Evolutionary conservation across 2,329 filamentous ascomycete species (phyloP).

Genomic region (Fusarium chlamydosporum): DNA sequence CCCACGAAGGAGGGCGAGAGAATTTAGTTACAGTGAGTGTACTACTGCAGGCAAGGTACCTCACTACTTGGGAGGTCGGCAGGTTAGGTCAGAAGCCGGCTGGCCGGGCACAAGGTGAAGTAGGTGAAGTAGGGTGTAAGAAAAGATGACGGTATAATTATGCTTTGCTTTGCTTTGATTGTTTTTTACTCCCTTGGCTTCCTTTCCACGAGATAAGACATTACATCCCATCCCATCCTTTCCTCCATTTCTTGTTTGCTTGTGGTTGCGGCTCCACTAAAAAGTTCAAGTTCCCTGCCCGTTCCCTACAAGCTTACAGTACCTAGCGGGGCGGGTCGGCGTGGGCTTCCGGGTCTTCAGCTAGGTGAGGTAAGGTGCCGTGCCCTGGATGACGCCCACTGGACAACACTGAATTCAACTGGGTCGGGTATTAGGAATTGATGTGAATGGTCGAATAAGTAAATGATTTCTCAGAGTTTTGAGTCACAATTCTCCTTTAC

Average conservation of each 20-base stretch:
- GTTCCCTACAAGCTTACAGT: constrained; percentile 4
- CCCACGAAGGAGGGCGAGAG: constrained; percentile 42
- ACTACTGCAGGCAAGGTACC: background rate
- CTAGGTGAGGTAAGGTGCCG: constrained; percentile 27
- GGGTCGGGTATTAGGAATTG: constrained; percentile 6
- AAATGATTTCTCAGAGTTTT: constrained; percentile 13
- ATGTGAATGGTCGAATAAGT: constrained; percentile 30
- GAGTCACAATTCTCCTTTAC: background rate
- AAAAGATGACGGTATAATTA: constrained; percentile 25
- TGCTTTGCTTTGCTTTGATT: constrained; percentile 15
- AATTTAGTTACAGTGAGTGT: constrained; percentile 32
- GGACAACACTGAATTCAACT: constrained; percentile 7
- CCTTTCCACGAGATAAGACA: constrained; percentile 36
- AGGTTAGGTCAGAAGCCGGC: constrained; percentile 17
- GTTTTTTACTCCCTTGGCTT: constrained; percentile 26
- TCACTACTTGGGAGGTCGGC: constrained; percentile 2
- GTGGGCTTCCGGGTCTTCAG: constrained; percentile 38
- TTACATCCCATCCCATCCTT: constrained; percentile 1
- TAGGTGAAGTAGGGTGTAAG: constrained; percentile 20
- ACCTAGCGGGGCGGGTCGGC: constrained; percentile 44
- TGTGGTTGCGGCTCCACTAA: constrained; percentile 38
- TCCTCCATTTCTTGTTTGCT: constrained; percentile 39
- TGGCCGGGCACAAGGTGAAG: constrained; percentile 36
- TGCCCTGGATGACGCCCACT: constrained; percentile 45
- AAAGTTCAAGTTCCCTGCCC: constrained; percentile 42